Evolutionary conservation across 805 yeast species (phyloP).

Genomic region (Suhomyces kilbournensis): DNA sequence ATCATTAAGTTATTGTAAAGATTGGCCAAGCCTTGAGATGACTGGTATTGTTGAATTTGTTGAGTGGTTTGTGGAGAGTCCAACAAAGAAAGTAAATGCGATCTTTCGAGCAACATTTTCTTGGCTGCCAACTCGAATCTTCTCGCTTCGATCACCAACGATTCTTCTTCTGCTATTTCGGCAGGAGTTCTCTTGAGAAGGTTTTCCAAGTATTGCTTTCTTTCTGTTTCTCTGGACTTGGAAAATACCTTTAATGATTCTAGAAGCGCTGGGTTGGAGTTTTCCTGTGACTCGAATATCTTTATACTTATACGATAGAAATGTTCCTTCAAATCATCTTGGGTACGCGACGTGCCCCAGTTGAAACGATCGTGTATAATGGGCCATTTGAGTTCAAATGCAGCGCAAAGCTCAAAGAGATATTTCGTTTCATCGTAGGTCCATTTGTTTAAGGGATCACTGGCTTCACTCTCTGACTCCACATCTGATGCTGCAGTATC

Average conservation of each 20-base stretch:
- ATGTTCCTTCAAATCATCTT: slow-evolving; percentile 82
- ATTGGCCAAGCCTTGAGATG: slow-evolving; percentile 88
- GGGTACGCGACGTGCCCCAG: slow-evolving; percentile 33
- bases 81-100: slow-evolving; percentile 68
- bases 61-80: slow-evolving; percentile 85
- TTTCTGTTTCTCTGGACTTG: slow-evolving; percentile 66
- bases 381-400: slow-evolving; percentile 63
- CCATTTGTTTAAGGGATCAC: slow-evolving; percentile 51
- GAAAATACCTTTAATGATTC: slow-evolving; percentile 64
- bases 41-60: slow-evolving; percentile 68
- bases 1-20: slow-evolving; percentile 75
- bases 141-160: slow-evolving; percentile 86
- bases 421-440: slow-evolving; percentile 72
- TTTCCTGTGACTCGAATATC: slow-evolving; percentile 39
- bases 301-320: slow-evolving; percentile 68
- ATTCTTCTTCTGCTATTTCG: slow-evolving; percentile 97
- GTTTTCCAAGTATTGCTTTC: slow-evolving; percentile 78
- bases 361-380: slow-evolving; percentile 62
- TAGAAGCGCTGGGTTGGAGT: slow-evolving; percentile 45
- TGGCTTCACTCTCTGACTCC: slow-evolving; percentile 34
- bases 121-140: slow-evolving; percentile 90
- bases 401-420: slow-evolving; percentile 68
- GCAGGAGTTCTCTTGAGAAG: slow-evolving; percentile 85
- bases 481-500: neutral
- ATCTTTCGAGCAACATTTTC: slow-evolving; percentile 79